Evolutionary conservation across 108 stramenopile genomes (phyloP).

Genomic region (Nannochloropsis granulata): DNA sequence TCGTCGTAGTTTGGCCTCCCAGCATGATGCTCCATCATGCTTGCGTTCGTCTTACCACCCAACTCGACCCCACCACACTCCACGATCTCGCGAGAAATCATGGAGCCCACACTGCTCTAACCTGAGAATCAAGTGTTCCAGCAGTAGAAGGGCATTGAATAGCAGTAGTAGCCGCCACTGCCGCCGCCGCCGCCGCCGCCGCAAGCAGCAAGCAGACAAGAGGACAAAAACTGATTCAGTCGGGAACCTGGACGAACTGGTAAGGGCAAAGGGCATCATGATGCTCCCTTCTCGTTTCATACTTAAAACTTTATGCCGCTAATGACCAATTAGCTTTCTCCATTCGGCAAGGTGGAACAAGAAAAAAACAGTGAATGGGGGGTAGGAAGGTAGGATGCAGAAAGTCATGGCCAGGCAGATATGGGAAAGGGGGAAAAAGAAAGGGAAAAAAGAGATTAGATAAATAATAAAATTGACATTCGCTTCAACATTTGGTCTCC

Average conservation of each 20-base stretch:
- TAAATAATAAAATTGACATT: not conserved
- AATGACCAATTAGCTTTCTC: not conserved
- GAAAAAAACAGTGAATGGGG: not conserved
- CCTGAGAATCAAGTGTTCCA: no score
- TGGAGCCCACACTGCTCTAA: no score
- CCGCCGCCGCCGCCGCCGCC: no score
- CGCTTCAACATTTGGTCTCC: not conserved
- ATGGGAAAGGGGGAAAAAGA: not conserved
- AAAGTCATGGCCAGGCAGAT: not conserved
- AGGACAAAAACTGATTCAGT: not conserved
- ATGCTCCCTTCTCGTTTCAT: not conserved
- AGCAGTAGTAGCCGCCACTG: no score
- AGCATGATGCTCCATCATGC: no score
- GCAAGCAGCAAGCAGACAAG: not conserved
- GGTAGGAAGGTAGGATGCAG: not conserved
- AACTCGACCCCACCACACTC: no score
- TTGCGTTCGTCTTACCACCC: no score
- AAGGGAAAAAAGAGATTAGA: not conserved
- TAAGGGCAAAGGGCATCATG: not conserved
- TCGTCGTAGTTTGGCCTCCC: no score
- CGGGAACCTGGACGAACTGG: not conserved
- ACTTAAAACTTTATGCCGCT: not conserved
- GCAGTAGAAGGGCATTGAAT: no score
- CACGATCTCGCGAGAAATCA: no score
- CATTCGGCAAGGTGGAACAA: not conserved